phyloP scores from a whole-genome alignment of 345 rosid species.

The Erodium maritimum region DNA sequence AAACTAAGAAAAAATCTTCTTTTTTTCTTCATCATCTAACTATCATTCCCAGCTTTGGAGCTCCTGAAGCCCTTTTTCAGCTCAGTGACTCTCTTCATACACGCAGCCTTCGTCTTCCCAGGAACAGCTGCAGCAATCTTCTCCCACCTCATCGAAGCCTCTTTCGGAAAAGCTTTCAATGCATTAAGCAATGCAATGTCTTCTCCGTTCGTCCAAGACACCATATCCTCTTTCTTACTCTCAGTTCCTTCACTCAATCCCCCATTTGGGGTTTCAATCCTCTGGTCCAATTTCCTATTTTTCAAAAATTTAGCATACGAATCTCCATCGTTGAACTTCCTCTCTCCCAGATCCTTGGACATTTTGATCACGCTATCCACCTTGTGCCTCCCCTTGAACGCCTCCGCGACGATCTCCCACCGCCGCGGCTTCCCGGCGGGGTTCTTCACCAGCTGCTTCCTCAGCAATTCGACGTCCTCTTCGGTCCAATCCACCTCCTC shows the following conservation, averaged over 20 bases:
- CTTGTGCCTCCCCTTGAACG: constrained; percentile 52
- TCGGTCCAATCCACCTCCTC: constrained; percentile 56
- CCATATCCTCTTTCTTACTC: constrained; percentile 13
- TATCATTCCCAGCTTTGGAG: constrained; percentile 48
- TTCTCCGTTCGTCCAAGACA: constrained; percentile 51
- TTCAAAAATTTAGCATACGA: constrained; percentile 68
- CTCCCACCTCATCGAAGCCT: constrained; percentile 84
- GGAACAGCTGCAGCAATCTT: constrained; percentile 83
- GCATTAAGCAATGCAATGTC: constrained; percentile 89
- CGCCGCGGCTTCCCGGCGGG: constrained; percentile 78
- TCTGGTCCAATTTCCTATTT: constrained; percentile 42
- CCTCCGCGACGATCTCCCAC: constrained; percentile 71
- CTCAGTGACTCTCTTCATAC: constrained; percentile 75
- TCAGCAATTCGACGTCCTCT: constrained; percentile 57
- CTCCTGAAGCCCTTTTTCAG: constrained; percentile 68
- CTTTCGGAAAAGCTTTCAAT: constrained; percentile 69
- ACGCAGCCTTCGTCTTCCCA: constrained; percentile 65
- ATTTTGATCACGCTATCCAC: constrained; percentile 75
- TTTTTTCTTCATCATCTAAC: constrained; percentile 10
- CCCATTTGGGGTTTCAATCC: constrained; percentile 4
- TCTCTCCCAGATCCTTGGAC: constrained; percentile 66
- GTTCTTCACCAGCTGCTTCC: constrained; percentile 69
- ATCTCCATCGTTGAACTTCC: constrained; percentile 46
- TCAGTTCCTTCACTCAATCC: constrained; percentile 18
- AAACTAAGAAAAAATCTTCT: too few species aligned